A percentile compares a stretch with the other conserved stretches of the same genome.
These are phyloP conservation scores for Colletotrichum sp. DNA, from an alignment of 2,329 filamentous ascomycete species.

Conservation along the genomic window DNA sequence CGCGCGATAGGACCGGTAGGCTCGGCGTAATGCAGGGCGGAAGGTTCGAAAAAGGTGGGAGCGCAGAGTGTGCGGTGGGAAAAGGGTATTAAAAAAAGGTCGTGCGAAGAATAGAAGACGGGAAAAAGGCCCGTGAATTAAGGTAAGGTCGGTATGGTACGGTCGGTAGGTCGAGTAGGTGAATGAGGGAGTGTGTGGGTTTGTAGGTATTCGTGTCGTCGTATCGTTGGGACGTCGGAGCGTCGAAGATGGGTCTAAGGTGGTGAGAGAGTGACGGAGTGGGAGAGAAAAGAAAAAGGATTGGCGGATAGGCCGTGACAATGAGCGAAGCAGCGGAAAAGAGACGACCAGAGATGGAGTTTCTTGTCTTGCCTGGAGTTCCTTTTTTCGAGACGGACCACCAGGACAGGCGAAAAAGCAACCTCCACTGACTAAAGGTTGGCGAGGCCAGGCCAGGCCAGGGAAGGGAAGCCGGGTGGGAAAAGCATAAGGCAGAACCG, in stretches of 20 bases:
- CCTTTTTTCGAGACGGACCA: conserved; percentile 4
- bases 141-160: not conserved
- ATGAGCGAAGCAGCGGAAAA: conserved; percentile 6
- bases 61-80: conserved; percentile 9
- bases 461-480: not conserved
- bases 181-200: not conserved
- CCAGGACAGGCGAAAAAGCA: not conserved
- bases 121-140: conserved; percentile 13
- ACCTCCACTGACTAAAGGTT: not conserved
- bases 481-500: not conserved
- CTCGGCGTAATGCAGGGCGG: not conserved
- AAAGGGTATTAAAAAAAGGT: conserved; percentile 11
- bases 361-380: conserved; percentile 13
- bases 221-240: conserved; percentile 4
- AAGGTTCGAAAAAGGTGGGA: conserved; percentile 7
- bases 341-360: not conserved
- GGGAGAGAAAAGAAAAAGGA: conserved; percentile 7
- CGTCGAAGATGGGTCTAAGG: not conserved
- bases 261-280: not conserved
- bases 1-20: not conserved
- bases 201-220: not conserved
- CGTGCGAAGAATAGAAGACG: conserved; percentile 5
- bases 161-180: not conserved
- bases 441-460: not conserved
- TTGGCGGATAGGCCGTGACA: conserved; percentile 12